Conservation (phyloP, 2,329 filamentous ascomycete genomes). For the Aspergillus ochraceus region DNA sequence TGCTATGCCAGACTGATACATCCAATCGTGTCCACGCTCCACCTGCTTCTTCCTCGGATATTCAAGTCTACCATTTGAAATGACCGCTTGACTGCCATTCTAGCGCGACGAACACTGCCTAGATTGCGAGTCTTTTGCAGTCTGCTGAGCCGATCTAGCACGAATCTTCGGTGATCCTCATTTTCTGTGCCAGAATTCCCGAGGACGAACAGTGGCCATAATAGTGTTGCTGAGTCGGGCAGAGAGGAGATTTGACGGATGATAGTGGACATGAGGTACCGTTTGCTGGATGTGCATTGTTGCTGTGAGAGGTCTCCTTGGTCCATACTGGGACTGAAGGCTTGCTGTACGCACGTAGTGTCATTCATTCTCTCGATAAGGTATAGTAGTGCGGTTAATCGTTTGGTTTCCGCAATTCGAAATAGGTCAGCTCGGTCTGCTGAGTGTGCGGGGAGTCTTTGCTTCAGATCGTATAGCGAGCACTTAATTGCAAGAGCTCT, state of each 20-base stretch:
- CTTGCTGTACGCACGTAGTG: not conserved
- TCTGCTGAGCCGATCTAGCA: constrained; percentile 26
- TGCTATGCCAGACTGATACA: not conserved
- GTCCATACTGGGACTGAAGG: not conserved
- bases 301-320: constrained; percentile 12
- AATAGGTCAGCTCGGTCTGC: constrained; percentile 18
- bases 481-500: constrained; percentile 2
- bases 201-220: constrained; percentile 27
- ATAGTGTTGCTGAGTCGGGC: constrained; percentile 20
- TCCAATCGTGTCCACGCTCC: not conserved
- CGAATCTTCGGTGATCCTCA: constrained; percentile 29
- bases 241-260: constrained; percentile 22
- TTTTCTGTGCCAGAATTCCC: constrained; percentile 25
- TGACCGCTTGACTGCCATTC: constrained; percentile 22
- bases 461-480: constrained; percentile 11
- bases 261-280: constrained; percentile 17
- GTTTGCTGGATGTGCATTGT: not conserved
- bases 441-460: constrained; percentile 20
- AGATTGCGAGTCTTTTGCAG: constrained; percentile 28
- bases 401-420: constrained; percentile 30
- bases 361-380: constrained; percentile 16
- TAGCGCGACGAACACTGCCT: constrained; percentile 27
- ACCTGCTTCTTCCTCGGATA: not conserved
- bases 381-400: constrained; percentile 31
- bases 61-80: constrained; percentile 20